Base-by-base conservation (phyloP, 2,329 filamentous ascomycete species). In the Aspergillus brunneoviolaceus region DNA sequence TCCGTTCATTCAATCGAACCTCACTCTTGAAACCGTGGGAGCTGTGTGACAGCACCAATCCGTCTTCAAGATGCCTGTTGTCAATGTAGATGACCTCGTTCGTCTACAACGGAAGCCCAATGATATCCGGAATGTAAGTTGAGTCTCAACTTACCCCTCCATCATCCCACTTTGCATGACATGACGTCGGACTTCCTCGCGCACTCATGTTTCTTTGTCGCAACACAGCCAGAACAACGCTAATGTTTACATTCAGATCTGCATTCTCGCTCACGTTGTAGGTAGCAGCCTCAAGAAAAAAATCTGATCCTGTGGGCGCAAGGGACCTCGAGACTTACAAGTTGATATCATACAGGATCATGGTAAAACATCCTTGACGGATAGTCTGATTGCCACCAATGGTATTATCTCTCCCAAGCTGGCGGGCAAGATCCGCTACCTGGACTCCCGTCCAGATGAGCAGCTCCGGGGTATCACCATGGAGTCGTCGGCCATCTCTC, bases 361-460 rank as follows among this genome's bases (percentile, higher is more conserved):
- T 84, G 95, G 95, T 71, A 99, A 99, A 79, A 99, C 95, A 2
- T 98, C 95, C 35, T 86, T 99, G 68, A 96, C 93, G 60, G 95
- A 99, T 77, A 92, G 92, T 62, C 86, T 99, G 56, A 91, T 99
- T 71, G 94, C 95, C 77, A 98, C 95, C 66, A 99, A 99, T 85
- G 95, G 95, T 80, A 98, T 99, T 80, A 99, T 99, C 72, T 98
- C 95, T 31, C 91, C 94, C 58, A 98, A 98, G 75, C 84, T 98
- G 72, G 95, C 95, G 59, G 95, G 95, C 76, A 98, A 98, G 82
- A 96, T 99, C 77, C 89, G 95, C 67, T 99, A 98, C 72, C 87
- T 99, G 60, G 95, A 99, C 79, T 98, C 95, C 23, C 85, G 95
- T 49, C 94, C 94, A 1, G 95, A 99, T 77, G 95, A 99, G 76